Percentiles rank a stretch among this genome's conserved stretches.
Evolutionary conservation across 495 filamentous ascomycete species (phyloP).

Genomic region (Pseudomonodictys pantanalensis): DNA sequence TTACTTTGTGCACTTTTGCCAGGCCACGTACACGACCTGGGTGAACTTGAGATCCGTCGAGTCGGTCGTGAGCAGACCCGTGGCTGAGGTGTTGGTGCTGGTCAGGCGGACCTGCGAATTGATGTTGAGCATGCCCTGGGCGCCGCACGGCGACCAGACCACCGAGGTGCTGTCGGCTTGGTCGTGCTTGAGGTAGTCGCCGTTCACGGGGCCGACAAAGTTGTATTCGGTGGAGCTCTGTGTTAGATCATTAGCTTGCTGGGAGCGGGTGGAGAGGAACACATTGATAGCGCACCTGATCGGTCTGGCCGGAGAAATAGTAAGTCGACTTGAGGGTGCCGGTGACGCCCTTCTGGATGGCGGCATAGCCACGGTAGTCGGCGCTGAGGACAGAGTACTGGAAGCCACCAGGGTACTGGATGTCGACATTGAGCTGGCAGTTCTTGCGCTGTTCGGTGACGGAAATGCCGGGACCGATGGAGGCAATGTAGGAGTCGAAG

Average conservation of each 20-base stretch:
- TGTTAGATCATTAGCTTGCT: not conserved
- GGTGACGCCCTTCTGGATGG: conserved; percentile 44
- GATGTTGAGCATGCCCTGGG: conserved; percentile 41
- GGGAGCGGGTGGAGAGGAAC: not conserved
- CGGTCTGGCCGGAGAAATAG: conserved; percentile 49
- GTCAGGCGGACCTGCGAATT: conserved; percentile 38
- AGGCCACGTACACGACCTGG: conserved; percentile 36
- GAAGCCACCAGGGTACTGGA: conserved; percentile 52
- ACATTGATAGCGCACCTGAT: conserved; percentile 25
- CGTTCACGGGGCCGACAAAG: conserved; percentile 33
- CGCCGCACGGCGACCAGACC: conserved; percentile 40
- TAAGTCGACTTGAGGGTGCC: conserved; percentile 52
- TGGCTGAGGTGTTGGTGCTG: conserved; percentile 18
- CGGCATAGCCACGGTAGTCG: conserved; percentile 51
- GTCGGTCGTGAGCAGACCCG: conserved; percentile 44
- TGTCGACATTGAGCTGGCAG: conserved; percentile 52
- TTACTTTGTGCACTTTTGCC: conserved; percentile 30
- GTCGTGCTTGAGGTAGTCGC: conserved; percentile 39
- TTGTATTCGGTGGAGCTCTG: conserved; percentile 32
- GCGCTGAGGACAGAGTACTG: conserved; percentile 53
- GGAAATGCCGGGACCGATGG: conserved; percentile 44
- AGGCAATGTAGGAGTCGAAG: conserved; percentile 48
- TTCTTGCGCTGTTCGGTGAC: conserved; percentile 48
- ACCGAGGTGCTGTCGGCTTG: conserved; percentile 32
- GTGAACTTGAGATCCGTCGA: conserved; percentile 44